Percentiles rank a stretch among this genome's conserved stretches.
Conservation (phyloP, 1,139 yeast species). For the Arxiozyma slooffiae region DNA sequence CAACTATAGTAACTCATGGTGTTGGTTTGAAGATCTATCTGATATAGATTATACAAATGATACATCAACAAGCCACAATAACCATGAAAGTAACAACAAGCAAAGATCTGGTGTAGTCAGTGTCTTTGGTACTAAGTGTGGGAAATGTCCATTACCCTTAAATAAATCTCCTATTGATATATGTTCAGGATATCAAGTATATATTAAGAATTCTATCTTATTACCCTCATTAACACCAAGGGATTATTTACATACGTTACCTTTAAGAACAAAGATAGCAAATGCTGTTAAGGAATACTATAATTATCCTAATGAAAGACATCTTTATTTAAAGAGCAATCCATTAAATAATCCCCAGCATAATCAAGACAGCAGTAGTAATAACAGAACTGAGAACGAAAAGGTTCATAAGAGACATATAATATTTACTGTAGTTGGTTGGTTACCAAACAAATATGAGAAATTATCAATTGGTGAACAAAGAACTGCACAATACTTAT, state of each 20-base stretch:
- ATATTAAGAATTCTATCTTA: slow-evolving; percentile 23
- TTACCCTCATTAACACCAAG: slow-evolving; percentile 25
- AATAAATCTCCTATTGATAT: slow-evolving; percentile 17
- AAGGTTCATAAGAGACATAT: slow-evolving; percentile 16
- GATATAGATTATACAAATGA: background rate
- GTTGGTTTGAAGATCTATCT: slow-evolving; percentile 25
- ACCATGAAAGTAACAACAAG: too few species aligned
- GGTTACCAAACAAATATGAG: slow-evolving; percentile 29
- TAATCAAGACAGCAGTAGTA: background rate
- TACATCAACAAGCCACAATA: too few species aligned
- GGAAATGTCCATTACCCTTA: slow-evolving; percentile 23
- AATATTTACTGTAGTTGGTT: slow-evolving; percentile 26
- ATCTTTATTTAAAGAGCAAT: slow-evolving; percentile 21
- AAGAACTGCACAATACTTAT: slow-evolving; percentile 21
- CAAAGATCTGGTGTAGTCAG: slow-evolving; percentile 20
- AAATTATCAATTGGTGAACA: slow-evolving; percentile 23
- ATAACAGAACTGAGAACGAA: background rate
- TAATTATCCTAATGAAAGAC: slow-evolving; percentile 26
- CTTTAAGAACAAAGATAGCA: slow-evolving; percentile 23
- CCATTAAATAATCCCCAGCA: too few species aligned
- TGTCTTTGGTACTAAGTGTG: slow-evolving; percentile 26
- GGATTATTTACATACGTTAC: slow-evolving; percentile 22
- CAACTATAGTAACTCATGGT: slow-evolving; percentile 22
- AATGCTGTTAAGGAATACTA: slow-evolving; percentile 26
- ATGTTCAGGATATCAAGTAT: slow-evolving; percentile 16